Percentiles rank a stretch among this genome's conserved stretches.
phyloP scores from a whole-genome alignment of 2,329 filamentous ascomycete species.

The Microascus cirrosus region DNA sequence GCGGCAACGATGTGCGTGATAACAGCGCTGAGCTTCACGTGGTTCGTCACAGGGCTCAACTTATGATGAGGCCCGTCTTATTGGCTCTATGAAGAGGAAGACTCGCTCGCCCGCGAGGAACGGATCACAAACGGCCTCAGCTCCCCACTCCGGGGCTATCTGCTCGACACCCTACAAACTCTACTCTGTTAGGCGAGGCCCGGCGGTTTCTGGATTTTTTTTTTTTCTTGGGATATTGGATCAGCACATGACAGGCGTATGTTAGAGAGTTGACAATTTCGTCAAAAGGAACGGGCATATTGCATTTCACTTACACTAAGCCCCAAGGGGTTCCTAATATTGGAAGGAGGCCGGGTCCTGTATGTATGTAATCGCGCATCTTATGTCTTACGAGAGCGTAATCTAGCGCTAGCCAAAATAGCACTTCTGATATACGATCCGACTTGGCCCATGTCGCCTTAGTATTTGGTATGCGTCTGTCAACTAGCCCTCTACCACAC shows the following conservation, averaged over 20 bases:
- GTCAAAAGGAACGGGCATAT: not conserved
- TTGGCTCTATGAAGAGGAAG: not conserved
- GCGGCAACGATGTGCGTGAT: slow-evolving; percentile 41
- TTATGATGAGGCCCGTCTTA: slow-evolving; percentile 12
- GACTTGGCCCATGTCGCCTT: not conserved
- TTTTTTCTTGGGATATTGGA: not conserved
- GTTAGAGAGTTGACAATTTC: not conserved
- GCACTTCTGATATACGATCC: not conserved
- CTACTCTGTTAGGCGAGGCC: not conserved
- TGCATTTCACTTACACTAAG: not conserved
- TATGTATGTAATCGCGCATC: not conserved
- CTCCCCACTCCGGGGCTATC: not conserved
- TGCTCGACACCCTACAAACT: not conserved
- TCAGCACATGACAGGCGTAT: slow-evolving; percentile 4
- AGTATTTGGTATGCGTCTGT: not conserved
- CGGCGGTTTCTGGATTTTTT: not conserved
- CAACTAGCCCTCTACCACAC: not conserved
- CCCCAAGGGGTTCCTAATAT: not conserved
- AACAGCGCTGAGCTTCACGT: slow-evolving; percentile 50
- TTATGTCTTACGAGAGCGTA: slow-evolving; percentile 3
- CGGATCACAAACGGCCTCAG: not conserved
- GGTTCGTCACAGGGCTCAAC: slow-evolving; percentile 46
- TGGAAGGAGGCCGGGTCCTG: not conserved
- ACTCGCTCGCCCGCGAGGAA: too few species aligned
- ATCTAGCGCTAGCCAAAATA: not conserved